Base-by-base conservation (phyloP, 352 stramenopile genomes). In the Phytopythium vexans region DNA sequence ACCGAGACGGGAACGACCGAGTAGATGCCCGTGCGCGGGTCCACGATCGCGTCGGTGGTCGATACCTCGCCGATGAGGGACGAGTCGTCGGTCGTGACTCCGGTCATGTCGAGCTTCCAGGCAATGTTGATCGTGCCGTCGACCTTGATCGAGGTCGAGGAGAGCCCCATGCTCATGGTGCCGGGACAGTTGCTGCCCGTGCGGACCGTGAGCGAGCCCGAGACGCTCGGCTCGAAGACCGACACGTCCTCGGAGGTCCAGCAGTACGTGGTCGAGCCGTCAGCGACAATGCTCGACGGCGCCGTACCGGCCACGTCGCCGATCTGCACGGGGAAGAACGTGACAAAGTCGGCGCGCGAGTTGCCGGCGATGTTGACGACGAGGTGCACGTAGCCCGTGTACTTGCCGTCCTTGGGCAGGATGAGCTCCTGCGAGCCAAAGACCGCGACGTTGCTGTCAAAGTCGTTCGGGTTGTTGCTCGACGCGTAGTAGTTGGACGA, bases 261-360 rank as follows among this genome's bases (percentile, higher is more conserved):
- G 70, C 82, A 92, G 59, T 89, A 92, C 14, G 79, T 92, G 2
- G 82, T 89, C 34, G 70, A 72, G 21, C 74, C 81, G 52, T 89
- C 81, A n/a, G 66, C 68, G 32, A 54, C 62, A 52, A 91, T 78
- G 44, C 54, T 68, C 2, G 52, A 54, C 0, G 77, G 77, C 10
- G 70, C 68, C 4, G 69, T 81, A 35, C 79, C 79, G 42, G 78
- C 73, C 16, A 81, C 64, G 3, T 84, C 75, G 16, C 82, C 79
- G 39, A 92, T 73, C 43, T 90, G 82, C 27, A 89, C 75, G 6
- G 80, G 77, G 58, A 92, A 92, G 54, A 86, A 92, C 9, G 79
- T 89, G 3, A 87, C 71, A 35, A 90, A 92, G 56, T 92, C 79
- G 37, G 76, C 74, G 9, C 82, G 75, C 47, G 73, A 80, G 50